Percentiles rank a stretch among this genome's conserved stretches.
These are phyloP conservation scores for Paracorniculantispora psalliotae DNA, from an alignment of 2,329 filamentous ascomycete species.

Conservation along the genomic window DNA sequence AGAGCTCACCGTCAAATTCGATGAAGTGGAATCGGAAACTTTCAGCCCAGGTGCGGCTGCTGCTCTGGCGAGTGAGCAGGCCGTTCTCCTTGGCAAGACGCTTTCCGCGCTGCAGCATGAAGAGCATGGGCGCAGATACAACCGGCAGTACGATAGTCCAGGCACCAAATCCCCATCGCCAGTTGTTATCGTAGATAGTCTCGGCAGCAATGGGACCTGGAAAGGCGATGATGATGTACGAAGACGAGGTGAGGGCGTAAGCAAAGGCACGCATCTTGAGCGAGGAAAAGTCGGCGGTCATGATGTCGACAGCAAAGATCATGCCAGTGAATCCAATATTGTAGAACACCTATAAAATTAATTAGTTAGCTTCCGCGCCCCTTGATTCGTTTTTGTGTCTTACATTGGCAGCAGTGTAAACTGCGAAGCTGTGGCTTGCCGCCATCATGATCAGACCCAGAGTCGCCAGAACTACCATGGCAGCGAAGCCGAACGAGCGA, in stretches of 20 bases:
- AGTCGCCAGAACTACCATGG: slow-evolving; percentile 30
- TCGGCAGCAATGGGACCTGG: slow-evolving; percentile 23
- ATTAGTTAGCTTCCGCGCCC: background rate
- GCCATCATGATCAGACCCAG: slow-evolving; percentile 52
- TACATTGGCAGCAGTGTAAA: slow-evolving; percentile 30
- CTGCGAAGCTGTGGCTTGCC: slow-evolving; percentile 45
- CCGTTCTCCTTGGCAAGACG: slow-evolving; percentile 20
- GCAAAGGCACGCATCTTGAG: slow-evolving; percentile 29
- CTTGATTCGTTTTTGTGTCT: background rate
- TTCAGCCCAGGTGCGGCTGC: slow-evolving; percentile 36
- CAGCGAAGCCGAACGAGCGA: slow-evolving; percentile 30
- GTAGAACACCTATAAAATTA: slow-evolving; percentile 46
- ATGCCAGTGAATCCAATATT: slow-evolving; percentile 40
- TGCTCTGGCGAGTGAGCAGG: slow-evolving; percentile 9
- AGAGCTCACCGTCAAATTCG: slow-evolving; percentile 17
- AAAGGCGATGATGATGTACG: slow-evolving; percentile 34
- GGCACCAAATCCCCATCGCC: slow-evolving; percentile 43
- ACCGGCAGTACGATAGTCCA: slow-evolving; percentile 54
- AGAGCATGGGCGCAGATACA: slow-evolving; percentile 24
- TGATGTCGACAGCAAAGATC: slow-evolving; percentile 25
- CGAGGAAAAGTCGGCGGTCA: slow-evolving; percentile 28
- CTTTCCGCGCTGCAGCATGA: slow-evolving; percentile 20
- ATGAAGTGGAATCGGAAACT: slow-evolving; percentile 31
- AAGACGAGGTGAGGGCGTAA: slow-evolving; percentile 27
- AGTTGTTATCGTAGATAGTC: slow-evolving; percentile 22